These are phyloP conservation scores for Phoma sp. DNA, from an alignment of 2,329 filamentous ascomycete genomes.

Conservation along the genomic window DNA sequence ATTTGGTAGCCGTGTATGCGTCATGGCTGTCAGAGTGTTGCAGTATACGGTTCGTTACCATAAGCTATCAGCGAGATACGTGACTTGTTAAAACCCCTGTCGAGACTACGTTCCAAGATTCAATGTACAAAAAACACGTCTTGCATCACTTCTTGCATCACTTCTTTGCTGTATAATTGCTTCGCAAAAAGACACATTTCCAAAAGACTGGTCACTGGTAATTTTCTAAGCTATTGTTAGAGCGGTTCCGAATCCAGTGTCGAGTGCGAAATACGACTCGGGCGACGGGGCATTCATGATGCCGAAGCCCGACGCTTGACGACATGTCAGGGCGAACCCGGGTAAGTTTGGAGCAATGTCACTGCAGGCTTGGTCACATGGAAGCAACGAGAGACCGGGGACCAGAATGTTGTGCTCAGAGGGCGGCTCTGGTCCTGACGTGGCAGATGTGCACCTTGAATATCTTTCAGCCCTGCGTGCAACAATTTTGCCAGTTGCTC, in stretches of 20 bases:
- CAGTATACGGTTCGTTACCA: too few relatives aligned
- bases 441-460: slow-evolving; percentile 15
- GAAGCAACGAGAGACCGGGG: not conserved
- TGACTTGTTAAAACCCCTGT: too few relatives aligned
- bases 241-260: not conserved
- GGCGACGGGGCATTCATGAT: not conserved
- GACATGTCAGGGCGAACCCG: not conserved
- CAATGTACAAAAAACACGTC: not conserved
- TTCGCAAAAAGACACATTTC: slow-evolving; percentile 5
- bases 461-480: slow-evolving; percentile 10
- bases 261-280: not conserved
- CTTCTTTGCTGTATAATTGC: not conserved
- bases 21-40: too few relatives aligned
- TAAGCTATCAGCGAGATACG: too few relatives aligned
- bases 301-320: not conserved
- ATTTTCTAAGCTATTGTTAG: slow-evolving; percentile 5
- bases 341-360: not conserved
- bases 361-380: not conserved
- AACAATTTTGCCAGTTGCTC: not conserved
- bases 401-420: not conserved
- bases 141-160: not conserved
- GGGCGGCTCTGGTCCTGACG: slow-evolving; percentile 4
- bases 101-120: too few relatives aligned
- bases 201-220: not conserved
- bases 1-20: too few relatives aligned